Base-by-base conservation (phyloP, 1,139 yeast species). In the Candida neerlandica region DNA sequence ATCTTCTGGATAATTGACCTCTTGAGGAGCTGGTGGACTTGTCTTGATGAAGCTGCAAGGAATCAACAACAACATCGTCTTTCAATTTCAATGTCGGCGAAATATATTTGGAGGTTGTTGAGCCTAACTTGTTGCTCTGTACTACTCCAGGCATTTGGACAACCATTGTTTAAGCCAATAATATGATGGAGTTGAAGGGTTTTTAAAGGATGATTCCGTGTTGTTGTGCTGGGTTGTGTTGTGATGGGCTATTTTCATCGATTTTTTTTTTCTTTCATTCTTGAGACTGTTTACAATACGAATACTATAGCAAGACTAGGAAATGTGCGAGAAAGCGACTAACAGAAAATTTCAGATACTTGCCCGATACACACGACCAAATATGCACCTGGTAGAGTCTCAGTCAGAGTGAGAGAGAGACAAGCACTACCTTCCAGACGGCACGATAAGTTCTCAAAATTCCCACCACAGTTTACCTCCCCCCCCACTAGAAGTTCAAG, bases 21-120 rank as follows among this genome's bases (percentile, higher is more conserved):
- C 73, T 50, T 15, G 73, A 60, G n/a, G 67, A 58, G 30, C 29
- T 45, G 32, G 50, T 56, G 39, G 68, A 51, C 26, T 65, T 55
- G 47, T 69, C 71, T 48, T 69, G 71, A 54, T 75, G 78, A 56
- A 74, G 72, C 60, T 73, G 74, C 46, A 72, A 58, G 11, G 73
- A 58, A 45, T 69, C 74, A 51, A 62, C 53, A 32, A 59, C 54
- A 34, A 45, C 29, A 11, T 68, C 65, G 47, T 70, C 75, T 44
- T 64, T 64, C 44, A 70, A 58, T 41, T 66, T 65, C 47, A 75
- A 59, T 3, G 78, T 70, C 6, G 79, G 77, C 16, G 69, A 55
- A 37, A 75, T 65, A 55, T 63, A 66, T 53, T 65, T 69, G 43
- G 66, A 50, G 15, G 45, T 45, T 16, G 41, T 21, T 15, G 41